These are phyloP conservation scores for Argentina anserina DNA, from an alignment of 306 rosid genomes.

Conservation along the genomic window DNA sequence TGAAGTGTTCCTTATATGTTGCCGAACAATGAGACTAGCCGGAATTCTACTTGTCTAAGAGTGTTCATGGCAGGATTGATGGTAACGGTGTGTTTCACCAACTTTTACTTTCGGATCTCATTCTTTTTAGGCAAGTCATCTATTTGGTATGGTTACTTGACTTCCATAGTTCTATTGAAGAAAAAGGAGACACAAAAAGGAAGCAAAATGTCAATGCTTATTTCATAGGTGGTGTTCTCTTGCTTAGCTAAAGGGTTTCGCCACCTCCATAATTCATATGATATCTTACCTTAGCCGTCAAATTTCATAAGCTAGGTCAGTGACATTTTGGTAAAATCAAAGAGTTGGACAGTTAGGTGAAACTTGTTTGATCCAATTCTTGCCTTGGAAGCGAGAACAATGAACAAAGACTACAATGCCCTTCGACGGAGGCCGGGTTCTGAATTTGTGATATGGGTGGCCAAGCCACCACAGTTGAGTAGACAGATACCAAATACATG, in stretches of 20 bases:
- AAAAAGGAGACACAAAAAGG: not conserved
- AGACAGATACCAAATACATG: not conserved
- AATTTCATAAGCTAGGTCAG: conserved; percentile 4
- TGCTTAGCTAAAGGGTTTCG: conserved; percentile 19
- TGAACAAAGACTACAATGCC: not conserved
- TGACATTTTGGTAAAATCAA: conserved; percentile 9
- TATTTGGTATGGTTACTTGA: not conserved
- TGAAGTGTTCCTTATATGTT: not conserved
- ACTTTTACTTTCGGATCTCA: not conserved
- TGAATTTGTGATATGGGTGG: not conserved
- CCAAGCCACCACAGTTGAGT: not conserved
- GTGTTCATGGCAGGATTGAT: not conserved
- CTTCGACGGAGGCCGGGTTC: not conserved
- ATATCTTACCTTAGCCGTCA: conserved; percentile 27
- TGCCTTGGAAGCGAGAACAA: conserved; percentile 36
- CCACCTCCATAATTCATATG: conserved; percentile 3
- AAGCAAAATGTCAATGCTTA: not conserved
- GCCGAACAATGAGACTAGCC: not conserved
- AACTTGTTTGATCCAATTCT: conserved; percentile 17
- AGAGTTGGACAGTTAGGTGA: conserved; percentile 20
- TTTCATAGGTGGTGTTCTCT: not conserved
- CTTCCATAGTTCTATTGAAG: not conserved
- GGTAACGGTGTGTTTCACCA: not conserved
- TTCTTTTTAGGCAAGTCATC: not conserved
- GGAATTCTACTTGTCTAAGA: not conserved